Evolutionary conservation across 2,329 filamentous ascomycete genomes (phyloP), one percentile per base, ranked within the genome.

Genomic region (Phaeosphaeriaceae sp.): DNA sequence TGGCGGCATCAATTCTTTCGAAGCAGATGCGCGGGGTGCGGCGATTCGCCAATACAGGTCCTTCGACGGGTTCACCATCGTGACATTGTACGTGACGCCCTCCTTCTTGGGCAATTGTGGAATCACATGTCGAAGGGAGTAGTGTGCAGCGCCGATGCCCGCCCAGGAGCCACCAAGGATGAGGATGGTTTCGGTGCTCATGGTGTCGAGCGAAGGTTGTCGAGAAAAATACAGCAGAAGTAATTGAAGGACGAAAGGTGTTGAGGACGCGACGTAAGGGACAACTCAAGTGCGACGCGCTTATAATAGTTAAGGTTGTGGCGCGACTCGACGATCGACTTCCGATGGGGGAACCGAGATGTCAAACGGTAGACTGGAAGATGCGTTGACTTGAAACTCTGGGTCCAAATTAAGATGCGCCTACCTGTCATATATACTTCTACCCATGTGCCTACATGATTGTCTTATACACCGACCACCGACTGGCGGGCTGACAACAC

Each of bases 31-130:
- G 21, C 86, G 80, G 0, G 86, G 86, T 2, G 82, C 81, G 2
- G 81, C 84, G 45, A 85, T 76, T 53, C 82, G 81, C 76, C 80
- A 87, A 76, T 78, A 88, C 74, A 86, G 83, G 42, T 82, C 79
- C 17, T 80, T 80, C 7, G 82, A 82, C 1, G 85, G 84, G 52
- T 85, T 83, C 63, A 89, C 79, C 13, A 89, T 74, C 21, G 82
- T 82, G 40, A 89, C 75, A 60, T 84, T 85, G 70, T 85, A 84
- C 11, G 78, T 77, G 21, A 61, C 65, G 48, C 70, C 65, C 21
- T 76, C 65, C 46, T 76, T 72, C 63, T 74, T 74, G 0, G 69
- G 69, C 17, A 79, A 67, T 24, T 69, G 56, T 6, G 78, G 76
- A 24, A 79, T 56, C 3, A 70, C 64, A 60, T 78, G 72, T 51